Conservation (phyloP, 2,329 filamentous ascomycete genomes). For the Paraconiothyrium sp. region DNA sequence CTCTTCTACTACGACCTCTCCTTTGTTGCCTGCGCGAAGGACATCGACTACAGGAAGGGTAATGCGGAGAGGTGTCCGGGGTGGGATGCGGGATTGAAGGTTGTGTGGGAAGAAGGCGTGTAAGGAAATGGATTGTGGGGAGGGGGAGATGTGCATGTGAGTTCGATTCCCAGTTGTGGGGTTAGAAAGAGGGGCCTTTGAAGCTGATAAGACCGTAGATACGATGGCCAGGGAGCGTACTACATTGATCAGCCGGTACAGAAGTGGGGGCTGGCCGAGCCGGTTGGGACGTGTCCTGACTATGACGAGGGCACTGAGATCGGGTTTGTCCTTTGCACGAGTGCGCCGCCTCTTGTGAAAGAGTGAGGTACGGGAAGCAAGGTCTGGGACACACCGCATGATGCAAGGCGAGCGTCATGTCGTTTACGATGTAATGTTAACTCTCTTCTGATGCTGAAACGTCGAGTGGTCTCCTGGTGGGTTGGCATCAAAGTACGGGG, state of each 20-base stretch:
- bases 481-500: too few relatives aligned
- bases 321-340: neutral
- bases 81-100: neutral
- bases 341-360: neutral
- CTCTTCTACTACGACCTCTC: constrained; percentile 8
- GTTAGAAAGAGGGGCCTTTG: neutral
- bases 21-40: constrained; percentile 1
- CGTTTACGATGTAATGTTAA: too few relatives aligned
- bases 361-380: neutral
- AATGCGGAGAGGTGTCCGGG: neutral
- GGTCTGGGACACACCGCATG: neutral
- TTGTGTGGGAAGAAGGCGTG: neutral
- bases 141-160: neutral
- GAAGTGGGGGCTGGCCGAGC: constrained; percentile 4
- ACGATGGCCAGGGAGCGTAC: constrained; percentile 1
- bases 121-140: neutral
- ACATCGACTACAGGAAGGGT: neutral
- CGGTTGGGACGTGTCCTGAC: neutral
- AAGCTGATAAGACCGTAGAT: neutral
- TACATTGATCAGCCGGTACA: neutral
- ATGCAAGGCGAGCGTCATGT: neutral
- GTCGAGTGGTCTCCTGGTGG: too few relatives aligned
- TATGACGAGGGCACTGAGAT: neutral
- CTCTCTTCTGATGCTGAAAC: neutral
- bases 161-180: neutral